These are phyloP conservation scores for Paraphaeosphaeria minitans DNA, from an alignment of 2,329 filamentous ascomycete genomes.

Conservation along the genomic window DNA sequence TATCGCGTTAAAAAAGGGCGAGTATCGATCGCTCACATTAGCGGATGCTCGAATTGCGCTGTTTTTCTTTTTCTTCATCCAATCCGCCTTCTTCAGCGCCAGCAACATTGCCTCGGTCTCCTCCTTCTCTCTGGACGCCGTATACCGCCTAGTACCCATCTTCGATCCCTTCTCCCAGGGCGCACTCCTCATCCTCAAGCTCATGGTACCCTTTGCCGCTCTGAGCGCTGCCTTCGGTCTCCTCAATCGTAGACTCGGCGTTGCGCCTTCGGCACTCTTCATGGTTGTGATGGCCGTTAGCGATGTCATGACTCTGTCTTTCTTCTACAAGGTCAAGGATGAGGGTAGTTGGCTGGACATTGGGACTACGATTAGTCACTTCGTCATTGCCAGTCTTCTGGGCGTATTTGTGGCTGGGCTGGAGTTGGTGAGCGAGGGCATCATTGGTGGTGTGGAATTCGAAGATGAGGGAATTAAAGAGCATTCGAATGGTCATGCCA, in stretches of 20 bases:
- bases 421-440: slow-evolving; percentile 82
- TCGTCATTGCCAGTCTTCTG: slow-evolving; percentile 85
- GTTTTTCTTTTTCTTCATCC: slow-evolving; percentile 93
- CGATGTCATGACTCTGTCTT: slow-evolving; percentile 90
- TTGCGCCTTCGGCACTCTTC: slow-evolving; percentile 87
- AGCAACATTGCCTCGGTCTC: slow-evolving; percentile 95
- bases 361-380: slow-evolving; percentile 94
- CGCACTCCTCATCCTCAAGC: slow-evolving; percentile 82
- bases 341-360: slow-evolving; percentile 98
- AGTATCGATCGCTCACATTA: slow-evolving; percentile 72
- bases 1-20: slow-evolving; percentile 35
- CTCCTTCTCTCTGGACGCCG: slow-evolving; percentile 90
- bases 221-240: slow-evolving; percentile 95
- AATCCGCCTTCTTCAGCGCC: slow-evolving; percentile 95
- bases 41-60: slow-evolving; percentile 87
- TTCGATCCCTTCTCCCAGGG: slow-evolving; percentile 94
- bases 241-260: slow-evolving; percentile 79
- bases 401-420: slow-evolving; percentile 89
- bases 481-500: slow-evolving; percentile 9
- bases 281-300: slow-evolving; percentile 87
- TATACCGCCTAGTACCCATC: slow-evolving; percentile 82
- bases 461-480: slow-evolving; percentile 28
- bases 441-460: slow-evolving; percentile 81
- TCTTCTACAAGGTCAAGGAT: slow-evolving; percentile 97
- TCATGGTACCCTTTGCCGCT: slow-evolving; percentile 90